Base-by-base conservation (phyloP, 495 filamentous ascomycete species). In the Hypoxylon fragiforme region DNA sequence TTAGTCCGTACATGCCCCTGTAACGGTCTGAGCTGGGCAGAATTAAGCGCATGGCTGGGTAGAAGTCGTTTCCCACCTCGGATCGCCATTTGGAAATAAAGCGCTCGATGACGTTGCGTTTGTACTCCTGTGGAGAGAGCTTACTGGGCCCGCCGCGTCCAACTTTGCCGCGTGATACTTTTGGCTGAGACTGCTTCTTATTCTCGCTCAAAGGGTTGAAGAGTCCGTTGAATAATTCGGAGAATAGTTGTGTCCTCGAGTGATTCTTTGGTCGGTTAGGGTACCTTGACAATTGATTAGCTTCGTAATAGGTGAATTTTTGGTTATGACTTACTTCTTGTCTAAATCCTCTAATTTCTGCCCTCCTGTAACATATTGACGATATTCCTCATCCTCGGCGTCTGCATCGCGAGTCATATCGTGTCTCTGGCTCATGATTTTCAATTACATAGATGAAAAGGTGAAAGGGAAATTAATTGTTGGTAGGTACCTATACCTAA, bases 1-100 rank as follows among this genome's bases (percentile, higher is more conserved):
- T 97, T 21, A 98, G 78, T 2, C 92, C 89, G 63, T 98, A 98
- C 82, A 96, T 91, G 26, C 88, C 87, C 26, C 94, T 82, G 52
- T 97, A 92, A 24, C 92, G 81, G 64, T 98, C 94, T 64, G 95
- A 95, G 60, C 92, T 90, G 0, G 91, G 90, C n/a, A 96, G 73
- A 60, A 97, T 95, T 42, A 98, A 77, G 26, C 94, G 82, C 69
- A 98, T 83, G 14, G 91, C 92, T 2, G 95, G 95, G 70, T 95
- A 96, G 56, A 97, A 89, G 65, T 98, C 92, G 60, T 88, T 75
- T 38, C 94, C 94, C 15, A 95, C 91, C 37, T 95, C 86, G 41
- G 82, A 81, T 26, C 91, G 79, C 94, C 94, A 98, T 66, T 83
- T 82, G 19, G 87, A 82, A 60, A 98, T 90, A 74, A 95, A 98